Percentiles rank a stretch among this genome's conserved stretches.
phyloP scores from a whole-genome alignment of 306 rosid species.

The Prunus armeniaca region DNA sequence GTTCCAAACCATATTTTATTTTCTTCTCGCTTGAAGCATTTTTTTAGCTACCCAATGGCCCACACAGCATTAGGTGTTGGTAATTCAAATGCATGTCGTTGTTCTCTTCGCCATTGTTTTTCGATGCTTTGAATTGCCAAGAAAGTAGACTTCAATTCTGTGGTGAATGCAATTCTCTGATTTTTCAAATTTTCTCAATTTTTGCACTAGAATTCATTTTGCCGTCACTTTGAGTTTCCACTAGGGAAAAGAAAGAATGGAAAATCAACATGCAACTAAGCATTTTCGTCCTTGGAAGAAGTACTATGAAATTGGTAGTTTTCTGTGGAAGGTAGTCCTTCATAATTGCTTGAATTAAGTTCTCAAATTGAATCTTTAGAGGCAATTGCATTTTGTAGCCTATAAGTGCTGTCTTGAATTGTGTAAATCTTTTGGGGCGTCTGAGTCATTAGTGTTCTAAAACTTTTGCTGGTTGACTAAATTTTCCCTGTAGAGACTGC shows the following conservation, averaged over 20 bases:
- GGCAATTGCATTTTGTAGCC: background rate
- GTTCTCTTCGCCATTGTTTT: background rate
- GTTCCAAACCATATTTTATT: background rate
- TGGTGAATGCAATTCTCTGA: background rate
- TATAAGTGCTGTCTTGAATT: background rate
- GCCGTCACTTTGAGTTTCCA: background rate
- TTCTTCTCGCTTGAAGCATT: background rate
- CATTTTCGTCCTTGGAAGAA: background rate
- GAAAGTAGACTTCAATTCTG: background rate
- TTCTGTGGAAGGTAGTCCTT: background rate
- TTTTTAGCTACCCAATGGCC: background rate
- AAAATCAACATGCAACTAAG: background rate
- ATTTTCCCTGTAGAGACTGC: background rate
- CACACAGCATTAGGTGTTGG: background rate
- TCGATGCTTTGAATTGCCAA: background rate
- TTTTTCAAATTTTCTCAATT: background rate
- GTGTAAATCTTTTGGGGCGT: background rate
- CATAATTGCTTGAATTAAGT: background rate
- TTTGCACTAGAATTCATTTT: background rate
- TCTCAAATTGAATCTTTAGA: background rate
- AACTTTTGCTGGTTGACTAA: background rate
- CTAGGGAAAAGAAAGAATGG: background rate
- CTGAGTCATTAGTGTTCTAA: background rate
- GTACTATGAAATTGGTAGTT: background rate
- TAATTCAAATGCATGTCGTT: slow-evolving; percentile 24